Base-by-base conservation (phyloP, 805 yeast genomes). In the Novakomyces olei region DNA sequence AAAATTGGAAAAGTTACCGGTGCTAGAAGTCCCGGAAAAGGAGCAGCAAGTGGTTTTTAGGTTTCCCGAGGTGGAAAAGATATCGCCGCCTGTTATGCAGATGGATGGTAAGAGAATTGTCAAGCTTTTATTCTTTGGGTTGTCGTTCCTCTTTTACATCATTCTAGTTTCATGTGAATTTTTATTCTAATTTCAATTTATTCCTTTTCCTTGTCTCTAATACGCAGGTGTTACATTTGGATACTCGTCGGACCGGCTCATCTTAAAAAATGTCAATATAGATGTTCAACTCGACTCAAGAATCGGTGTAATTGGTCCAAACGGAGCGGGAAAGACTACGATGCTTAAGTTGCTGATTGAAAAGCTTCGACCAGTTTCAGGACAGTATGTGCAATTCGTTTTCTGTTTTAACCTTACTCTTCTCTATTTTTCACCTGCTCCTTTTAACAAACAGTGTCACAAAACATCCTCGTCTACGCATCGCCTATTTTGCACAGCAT, bases 271-370 rank as follows among this genome's bases (percentile, higher is more conserved):
- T 43, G 95, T 83, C 27, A 92, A 83, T 42, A 53, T 88, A 39
- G 92, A 80, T 42, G 79, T 88, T 34, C 92, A 79, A 53, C 63
- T 85, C 78, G 78, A 83, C 46, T 81, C 95, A 1, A 67, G 99
- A 53, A 77, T 88, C 45, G 98, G 96, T 0, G 62, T 88, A 38
- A 93, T 88, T 37, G 99, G 99, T 65, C 96, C 95, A 38, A 88
- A 88, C 51, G 99, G 99, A 60, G 79, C 94, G 49, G 99, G 99
- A 76, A 88, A 88, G 54, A 83, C 98, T 7, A 88, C 99, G 2
- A 60, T 88, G 39, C 64, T 88, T 48, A 85, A 85, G 51, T 59
- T 88, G 27, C 60, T 88, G 44, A 72, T 83, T 68, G 94, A 78
- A 40, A 68, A 61, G 41, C 57, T 76, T 34, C 57, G 59, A 15